Evolutionary conservation across 805 yeast species (phyloP).

Genomic region (Sungouiozyma ichnusensis): DNA sequence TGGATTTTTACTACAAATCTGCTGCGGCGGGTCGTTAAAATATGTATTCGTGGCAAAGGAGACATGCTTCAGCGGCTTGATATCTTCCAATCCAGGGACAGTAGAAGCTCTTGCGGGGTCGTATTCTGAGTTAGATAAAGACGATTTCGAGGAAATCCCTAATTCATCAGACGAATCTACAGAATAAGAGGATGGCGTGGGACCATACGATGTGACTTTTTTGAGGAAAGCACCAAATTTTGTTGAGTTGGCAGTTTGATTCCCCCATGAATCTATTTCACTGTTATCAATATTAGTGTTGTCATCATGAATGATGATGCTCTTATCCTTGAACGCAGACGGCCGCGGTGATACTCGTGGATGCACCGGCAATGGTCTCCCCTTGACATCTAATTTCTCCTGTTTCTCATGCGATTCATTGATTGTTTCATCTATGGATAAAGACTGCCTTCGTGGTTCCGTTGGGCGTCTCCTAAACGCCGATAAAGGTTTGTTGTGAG

Average conservation of each 20-base stretch:
- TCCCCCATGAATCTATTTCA: not conserved
- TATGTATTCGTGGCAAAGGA: conserved; percentile 70
- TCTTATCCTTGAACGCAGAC: conserved; percentile 31
- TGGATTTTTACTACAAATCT: conserved; percentile 72
- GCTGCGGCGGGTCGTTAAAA: conserved; percentile 80
- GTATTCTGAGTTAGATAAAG: conserved; percentile 3
- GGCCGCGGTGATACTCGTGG: conserved; percentile 39
- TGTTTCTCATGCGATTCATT: conserved; percentile 1
- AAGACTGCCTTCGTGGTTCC: conserved; percentile 13
- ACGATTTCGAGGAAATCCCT: not conserved
- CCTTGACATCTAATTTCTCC: conserved; percentile 29
- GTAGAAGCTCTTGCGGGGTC: conserved; percentile 14
- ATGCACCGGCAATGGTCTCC: conserved; percentile 43
- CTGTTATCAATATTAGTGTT: not conserved
- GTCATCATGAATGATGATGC: not conserved
- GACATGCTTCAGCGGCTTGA: conserved; percentile 46
- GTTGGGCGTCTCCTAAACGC: conserved; percentile 12
- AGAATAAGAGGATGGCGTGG: not conserved
- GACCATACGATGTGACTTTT: conserved; percentile 25
- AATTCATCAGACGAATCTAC: conserved; percentile 5
- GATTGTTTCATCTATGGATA: conserved; percentile 12
- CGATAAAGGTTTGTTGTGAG: conserved; percentile 16
- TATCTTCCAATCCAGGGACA: conserved; percentile 34
- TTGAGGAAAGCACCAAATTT: conserved; percentile 27
- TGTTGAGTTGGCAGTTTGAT: conserved; percentile 10